Conservation (phyloP, 768 basidiomycete species). For the Asterophora parasitica region DNA sequence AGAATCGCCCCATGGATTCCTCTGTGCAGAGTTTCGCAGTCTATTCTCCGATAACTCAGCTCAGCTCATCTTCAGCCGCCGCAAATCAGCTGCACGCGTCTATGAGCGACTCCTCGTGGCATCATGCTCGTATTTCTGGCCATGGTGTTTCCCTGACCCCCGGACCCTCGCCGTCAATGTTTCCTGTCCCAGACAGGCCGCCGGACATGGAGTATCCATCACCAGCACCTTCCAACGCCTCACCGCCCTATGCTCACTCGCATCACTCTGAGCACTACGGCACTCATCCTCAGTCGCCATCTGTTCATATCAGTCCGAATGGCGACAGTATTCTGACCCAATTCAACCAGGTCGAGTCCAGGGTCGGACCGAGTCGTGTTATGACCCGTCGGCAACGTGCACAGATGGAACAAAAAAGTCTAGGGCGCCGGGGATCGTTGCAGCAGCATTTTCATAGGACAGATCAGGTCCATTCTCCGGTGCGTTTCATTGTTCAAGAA, state of each 20-base stretch:
- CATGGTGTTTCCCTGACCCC: constrained; percentile 11
- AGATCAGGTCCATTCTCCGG: constrained; percentile 14
- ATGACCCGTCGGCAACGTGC: constrained; percentile 40
- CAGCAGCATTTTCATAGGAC: constrained; percentile 15
- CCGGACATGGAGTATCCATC: constrained; percentile 35
- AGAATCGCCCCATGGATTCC: constrained; percentile 12
- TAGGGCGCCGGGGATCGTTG: constrained; percentile 20
- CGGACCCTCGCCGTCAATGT: constrained; percentile 13
- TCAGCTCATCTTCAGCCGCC: constrained; percentile 2
- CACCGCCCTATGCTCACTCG: constrained; percentile 23
- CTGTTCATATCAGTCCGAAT: constrained; percentile 16
- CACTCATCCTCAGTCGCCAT: constrained; percentile 7
- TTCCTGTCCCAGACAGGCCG: constrained; percentile 18
- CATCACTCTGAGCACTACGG: constrained; percentile 13
- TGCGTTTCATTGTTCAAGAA: constrained; percentile 7
- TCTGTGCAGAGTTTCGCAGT: constrained; percentile 9
- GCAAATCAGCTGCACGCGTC: constrained; percentile 22
- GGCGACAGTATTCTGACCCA: constrained; percentile 18
- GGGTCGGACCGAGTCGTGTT: constrained; percentile 49
- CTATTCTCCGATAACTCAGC: constrained; percentile 10
- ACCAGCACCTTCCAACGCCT: constrained; percentile 34
- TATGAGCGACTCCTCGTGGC: constrained; percentile 14
- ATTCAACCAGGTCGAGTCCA: constrained; percentile 42
- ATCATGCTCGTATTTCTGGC: constrained; percentile 10
- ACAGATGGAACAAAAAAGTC: constrained; percentile 23